phyloP scores from a whole-genome alignment of 371 early-diverging fungal genomes.

The Saksenaea vasiformis region DNA sequence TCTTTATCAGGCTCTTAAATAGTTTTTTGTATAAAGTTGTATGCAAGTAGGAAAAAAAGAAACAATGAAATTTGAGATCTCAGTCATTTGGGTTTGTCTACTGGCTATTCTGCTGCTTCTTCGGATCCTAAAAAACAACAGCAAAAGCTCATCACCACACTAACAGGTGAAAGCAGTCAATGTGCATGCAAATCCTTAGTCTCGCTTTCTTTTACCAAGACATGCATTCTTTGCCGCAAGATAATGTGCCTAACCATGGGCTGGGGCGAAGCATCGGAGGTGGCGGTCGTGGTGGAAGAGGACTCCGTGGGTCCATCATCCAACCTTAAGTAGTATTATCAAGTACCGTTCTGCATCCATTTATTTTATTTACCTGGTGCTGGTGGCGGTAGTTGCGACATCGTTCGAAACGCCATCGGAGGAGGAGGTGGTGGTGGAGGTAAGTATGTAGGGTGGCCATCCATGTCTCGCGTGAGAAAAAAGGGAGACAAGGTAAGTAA shows the following conservation, averaged over 20 bases:
- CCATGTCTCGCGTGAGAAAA: neutral
- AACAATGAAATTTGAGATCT: neutral
- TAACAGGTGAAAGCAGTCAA: neutral
- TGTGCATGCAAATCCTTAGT: neutral
- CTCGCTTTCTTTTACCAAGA: neutral
- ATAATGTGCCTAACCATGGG: neutral
- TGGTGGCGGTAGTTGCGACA: neutral
- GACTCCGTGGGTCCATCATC: neutral
- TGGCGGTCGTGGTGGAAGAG: neutral
- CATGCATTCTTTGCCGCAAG: neutral
- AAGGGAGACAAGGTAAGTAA: neutral
- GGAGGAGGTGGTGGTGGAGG: neutral
- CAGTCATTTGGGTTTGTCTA: neutral
- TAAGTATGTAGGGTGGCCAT: neutral
- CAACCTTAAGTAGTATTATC: neutral
- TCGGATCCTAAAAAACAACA: conserved; percentile 8
- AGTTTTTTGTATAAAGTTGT: neutral
- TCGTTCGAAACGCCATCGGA: neutral
- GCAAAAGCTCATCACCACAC: conserved; percentile 1
- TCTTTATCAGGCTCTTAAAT: neutral
- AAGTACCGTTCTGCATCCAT: neutral
- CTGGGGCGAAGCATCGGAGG: neutral
- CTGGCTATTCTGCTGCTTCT: neutral
- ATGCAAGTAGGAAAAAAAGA: neutral
- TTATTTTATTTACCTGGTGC: neutral